Evolutionary conservation across 164 flowering plant genomes (phyloP).

Genomic region (Vitis cinerea): DNA sequence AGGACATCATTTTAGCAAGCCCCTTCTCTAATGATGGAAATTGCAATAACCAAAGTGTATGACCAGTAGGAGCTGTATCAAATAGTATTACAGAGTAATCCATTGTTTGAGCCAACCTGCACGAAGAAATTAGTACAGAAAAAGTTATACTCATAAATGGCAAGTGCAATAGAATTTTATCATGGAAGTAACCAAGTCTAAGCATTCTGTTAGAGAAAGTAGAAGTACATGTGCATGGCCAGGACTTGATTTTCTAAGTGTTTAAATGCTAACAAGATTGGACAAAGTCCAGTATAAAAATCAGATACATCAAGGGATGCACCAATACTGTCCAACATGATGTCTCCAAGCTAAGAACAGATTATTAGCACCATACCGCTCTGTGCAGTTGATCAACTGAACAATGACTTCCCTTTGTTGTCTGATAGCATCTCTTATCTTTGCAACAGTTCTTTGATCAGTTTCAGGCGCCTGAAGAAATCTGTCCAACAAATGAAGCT

Average conservation of each 20-base stretch:
- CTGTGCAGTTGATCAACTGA: conserved; percentile 92
- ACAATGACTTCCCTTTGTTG: conserved; percentile 91
- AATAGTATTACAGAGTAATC: conserved; percentile 94
- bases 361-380: conserved; percentile 51
- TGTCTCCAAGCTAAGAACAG: background rate
- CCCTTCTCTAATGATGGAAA: conserved; percentile 97
- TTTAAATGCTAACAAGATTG: background rate
- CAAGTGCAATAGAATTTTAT: background rate
- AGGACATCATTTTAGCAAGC: conserved; percentile 77
- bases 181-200: too few species aligned
- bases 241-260: background rate
- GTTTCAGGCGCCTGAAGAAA: conserved; percentile 99
- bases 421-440: conserved; percentile 88
- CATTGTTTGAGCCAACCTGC: conserved; percentile 95
- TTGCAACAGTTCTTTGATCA: conserved; percentile 76
- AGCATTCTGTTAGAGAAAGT: background rate
- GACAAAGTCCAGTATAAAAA: background rate
- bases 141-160: background rate
- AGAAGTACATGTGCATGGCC: background rate
- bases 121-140: conserved; percentile 1
- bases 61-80: conserved; percentile 99
- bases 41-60: conserved; percentile 87
- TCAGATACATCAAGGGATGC: background rate
- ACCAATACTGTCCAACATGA: conserved; percentile 22
- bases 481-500: conserved; percentile 33